A percentile compares a stretch with the other conserved stretches of the same genome.
phyloP scores from a whole-genome alignment of 2,329 filamentous ascomycete species.

The Emmonsia crescens region DNA sequence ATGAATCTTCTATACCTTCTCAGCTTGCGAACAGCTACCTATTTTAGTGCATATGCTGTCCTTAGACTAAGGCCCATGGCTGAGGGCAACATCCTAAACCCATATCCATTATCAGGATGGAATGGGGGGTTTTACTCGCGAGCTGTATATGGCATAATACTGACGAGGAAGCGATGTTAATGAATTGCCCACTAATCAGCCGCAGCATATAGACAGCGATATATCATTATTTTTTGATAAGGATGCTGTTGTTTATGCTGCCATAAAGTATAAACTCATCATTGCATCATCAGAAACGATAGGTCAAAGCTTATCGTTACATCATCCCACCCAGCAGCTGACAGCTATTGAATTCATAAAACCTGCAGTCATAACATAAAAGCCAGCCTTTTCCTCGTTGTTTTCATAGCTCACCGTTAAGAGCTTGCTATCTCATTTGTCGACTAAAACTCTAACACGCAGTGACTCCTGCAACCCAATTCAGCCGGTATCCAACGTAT shows the following conservation, averaged over 20 bases:
- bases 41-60: background rate
- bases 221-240: background rate
- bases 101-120: too few relatives aligned
- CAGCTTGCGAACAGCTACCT: background rate
- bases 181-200: background rate
- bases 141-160: too few relatives aligned
- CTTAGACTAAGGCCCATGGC: background rate
- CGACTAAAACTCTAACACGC: background rate
- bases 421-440: background rate
- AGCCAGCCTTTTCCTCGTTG: background rate
- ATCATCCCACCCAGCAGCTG: background rate
- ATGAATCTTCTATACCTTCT: background rate
- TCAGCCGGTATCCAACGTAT: background rate
- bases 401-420: background rate
- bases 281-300: background rate
- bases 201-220: background rate
- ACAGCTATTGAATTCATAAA: background rate
- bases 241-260: background rate
- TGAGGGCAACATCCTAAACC: too few relatives aligned
- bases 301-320: background rate
- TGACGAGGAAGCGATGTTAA: too few relatives aligned
- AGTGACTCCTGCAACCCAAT: background rate
- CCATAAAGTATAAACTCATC: background rate
- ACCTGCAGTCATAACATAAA: background rate
- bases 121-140: too few relatives aligned